Conservation (phyloP, 805 yeast species). For the Brettanomyces naardenensis region DNA sequence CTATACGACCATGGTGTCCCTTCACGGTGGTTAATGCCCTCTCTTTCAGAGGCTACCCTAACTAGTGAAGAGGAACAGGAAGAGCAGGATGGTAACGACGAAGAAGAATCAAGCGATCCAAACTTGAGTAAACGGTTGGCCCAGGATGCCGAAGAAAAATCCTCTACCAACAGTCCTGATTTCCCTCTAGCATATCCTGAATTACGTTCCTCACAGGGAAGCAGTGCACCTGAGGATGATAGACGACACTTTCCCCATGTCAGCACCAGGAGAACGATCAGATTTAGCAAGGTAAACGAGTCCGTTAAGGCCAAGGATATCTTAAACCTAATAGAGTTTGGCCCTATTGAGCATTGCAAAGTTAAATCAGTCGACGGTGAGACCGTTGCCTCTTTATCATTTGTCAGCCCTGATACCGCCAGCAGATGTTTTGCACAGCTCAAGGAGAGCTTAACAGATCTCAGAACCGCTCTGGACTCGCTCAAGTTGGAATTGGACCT, state of each 20-base stretch:
- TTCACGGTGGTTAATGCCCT: not conserved
- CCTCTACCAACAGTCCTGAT: not conserved
- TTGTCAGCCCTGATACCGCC: conserved; percentile 17
- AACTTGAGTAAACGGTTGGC: not conserved
- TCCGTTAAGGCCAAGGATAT: conserved; percentile 15
- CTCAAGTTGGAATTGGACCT: conserved; percentile 28
- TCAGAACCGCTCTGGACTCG: conserved; percentile 28
- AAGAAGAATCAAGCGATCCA: not conserved
- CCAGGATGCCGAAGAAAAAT: conserved; percentile 1
- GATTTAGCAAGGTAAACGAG: conserved; percentile 13
- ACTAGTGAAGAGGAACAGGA: not conserved
- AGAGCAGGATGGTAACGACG: not conserved
- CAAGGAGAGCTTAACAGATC: conserved; percentile 8
- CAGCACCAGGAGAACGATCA: conserved; percentile 11
- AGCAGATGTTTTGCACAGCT: conserved; percentile 15
- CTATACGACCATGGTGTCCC: not conserved
- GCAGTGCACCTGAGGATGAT: not conserved
- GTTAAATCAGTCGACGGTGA: conserved; percentile 15
- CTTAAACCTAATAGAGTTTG: conserved; percentile 41
- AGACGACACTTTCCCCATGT: no score
- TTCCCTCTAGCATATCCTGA: not conserved
- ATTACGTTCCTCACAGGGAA: not conserved
- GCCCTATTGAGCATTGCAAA: conserved; percentile 56
- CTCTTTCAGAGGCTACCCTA: not conserved
- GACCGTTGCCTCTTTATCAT: conserved; percentile 12